A percentile compares a stretch with the other conserved stretches of the same genome.
These are phyloP conservation scores for Sphagnum fallax DNA, from an alignment of 228 moss, liverwort and hornwort species.

Conservation along the genomic window DNA sequence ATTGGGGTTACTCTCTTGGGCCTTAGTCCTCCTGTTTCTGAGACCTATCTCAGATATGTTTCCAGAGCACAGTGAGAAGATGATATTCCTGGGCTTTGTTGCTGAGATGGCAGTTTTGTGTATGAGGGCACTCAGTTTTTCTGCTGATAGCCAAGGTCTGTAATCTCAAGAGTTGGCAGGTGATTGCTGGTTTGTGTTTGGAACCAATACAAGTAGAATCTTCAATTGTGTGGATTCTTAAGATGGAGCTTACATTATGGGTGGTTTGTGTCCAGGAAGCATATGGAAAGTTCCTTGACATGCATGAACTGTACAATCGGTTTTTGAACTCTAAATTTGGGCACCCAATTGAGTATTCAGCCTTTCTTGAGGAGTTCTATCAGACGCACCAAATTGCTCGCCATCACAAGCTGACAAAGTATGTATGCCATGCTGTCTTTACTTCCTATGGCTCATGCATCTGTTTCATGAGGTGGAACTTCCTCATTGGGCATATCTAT, in stretches of 20 bases:
- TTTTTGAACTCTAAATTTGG: conserved; percentile 79
- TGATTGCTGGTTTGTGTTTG: neutral
- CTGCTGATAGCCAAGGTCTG: neutral
- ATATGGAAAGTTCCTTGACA: conserved; percentile 73
- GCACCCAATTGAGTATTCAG: conserved; percentile 63
- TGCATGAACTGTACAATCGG: conserved; percentile 81
- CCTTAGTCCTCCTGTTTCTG: no score
- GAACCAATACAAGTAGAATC: neutral
- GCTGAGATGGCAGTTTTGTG: no score
- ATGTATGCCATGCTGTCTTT: conserved; percentile 8
- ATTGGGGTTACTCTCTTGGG: no score
- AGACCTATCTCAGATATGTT: neutral
- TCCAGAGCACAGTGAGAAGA: neutral
- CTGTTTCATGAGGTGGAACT: no score
- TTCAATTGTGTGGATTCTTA: neutral
- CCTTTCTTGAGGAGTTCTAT: conserved; percentile 67
- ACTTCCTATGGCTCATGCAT: neutral
- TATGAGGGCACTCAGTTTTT: no score
- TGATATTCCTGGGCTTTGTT: neutral
- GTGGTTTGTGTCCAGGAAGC: conserved; percentile 47
- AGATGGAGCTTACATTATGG: neutral
- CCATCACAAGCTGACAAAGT: conserved; percentile 67
- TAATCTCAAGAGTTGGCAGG: neutral
- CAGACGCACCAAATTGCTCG: conserved; percentile 57
- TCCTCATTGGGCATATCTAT: no score